phyloP scores from a whole-genome alignment of 768 basidiomycete genomes.

The Lactarius hengduanensis region DNA sequence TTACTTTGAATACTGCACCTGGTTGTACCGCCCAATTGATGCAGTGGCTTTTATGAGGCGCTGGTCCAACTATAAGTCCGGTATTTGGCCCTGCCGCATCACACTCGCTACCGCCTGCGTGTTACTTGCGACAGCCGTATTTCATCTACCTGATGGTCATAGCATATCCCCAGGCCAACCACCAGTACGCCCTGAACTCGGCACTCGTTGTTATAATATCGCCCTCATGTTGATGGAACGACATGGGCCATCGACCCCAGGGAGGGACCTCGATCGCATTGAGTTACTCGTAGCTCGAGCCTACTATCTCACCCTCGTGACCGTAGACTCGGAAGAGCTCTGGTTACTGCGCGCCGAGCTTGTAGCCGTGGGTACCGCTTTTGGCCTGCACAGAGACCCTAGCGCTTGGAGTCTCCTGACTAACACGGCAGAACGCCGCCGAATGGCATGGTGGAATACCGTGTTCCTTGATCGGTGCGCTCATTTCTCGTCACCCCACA shows the following conservation, averaged over 20 bases:
- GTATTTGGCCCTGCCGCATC: slow-evolving; percentile 26
- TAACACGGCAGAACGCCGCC: slow-evolving; percentile 68
- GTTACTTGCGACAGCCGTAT: slow-evolving; percentile 25
- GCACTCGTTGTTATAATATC: slow-evolving; percentile 66
- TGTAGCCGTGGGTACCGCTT: slow-evolving; percentile 70
- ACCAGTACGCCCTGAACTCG: slow-evolving; percentile 36
- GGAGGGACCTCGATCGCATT: slow-evolving; percentile 70
- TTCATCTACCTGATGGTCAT: slow-evolving; percentile 26
- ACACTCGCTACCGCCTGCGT: slow-evolving; percentile 27
- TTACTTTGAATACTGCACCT: slow-evolving; percentile 29
- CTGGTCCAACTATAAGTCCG: slow-evolving; percentile 28
- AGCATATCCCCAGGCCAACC: slow-evolving; percentile 26
- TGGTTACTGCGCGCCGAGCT: slow-evolving; percentile 76
- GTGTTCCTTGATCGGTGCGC: slow-evolving; percentile 72
- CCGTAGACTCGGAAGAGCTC: slow-evolving; percentile 77
- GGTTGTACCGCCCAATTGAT: slow-evolving; percentile 24
- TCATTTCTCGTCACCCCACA: slow-evolving; percentile 16
- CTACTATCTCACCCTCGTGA: slow-evolving; percentile 71
- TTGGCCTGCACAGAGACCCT: slow-evolving; percentile 88
- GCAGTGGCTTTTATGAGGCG: slow-evolving; percentile 22
- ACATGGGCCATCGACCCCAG: slow-evolving; percentile 50
- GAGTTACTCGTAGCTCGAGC: slow-evolving; percentile 69
- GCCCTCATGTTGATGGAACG: slow-evolving; percentile 63
- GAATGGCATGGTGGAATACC: slow-evolving; percentile 94
- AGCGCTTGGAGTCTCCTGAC: slow-evolving; percentile 69